Conservation (phyloP, 2,329 filamentous ascomycete species). For the Tolypocladium guangdongense region DNA sequence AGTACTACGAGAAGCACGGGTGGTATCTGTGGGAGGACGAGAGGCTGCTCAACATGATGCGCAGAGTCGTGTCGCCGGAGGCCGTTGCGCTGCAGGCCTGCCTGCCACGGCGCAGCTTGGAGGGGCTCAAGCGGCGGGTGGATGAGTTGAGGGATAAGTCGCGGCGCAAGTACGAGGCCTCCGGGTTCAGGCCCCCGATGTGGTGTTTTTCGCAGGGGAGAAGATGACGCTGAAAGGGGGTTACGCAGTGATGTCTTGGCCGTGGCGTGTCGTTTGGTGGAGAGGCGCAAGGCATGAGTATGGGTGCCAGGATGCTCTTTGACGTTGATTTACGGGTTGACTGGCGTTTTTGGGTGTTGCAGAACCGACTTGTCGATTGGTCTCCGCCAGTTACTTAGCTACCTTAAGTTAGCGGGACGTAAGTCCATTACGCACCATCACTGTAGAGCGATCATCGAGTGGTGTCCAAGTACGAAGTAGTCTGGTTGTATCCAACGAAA, state of each 20-base stretch:
- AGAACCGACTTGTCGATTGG: background rate
- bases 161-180: conserved; percentile 9
- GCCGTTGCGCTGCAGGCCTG: conserved; percentile 4
- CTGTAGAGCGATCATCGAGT: too few species aligned
- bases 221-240: background rate
- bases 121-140: conserved; percentile 10
- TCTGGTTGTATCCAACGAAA: background rate
- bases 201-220: conserved; percentile 12
- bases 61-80: conserved; percentile 7
- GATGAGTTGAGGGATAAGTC: conserved; percentile 10
- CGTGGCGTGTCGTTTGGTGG: background rate
- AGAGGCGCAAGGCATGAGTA: too few species aligned
- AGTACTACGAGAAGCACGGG: conserved; percentile 12
- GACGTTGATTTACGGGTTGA: background rate
- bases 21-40: conserved; percentile 17
- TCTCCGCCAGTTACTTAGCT: background rate
- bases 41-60: conserved; percentile 12
- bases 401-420: background rate
- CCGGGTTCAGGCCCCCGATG: conserved; percentile 9
- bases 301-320: too few species aligned
- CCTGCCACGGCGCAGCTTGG: conserved; percentile 8
- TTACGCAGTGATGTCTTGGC: background rate
- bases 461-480: too few species aligned
- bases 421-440: too few species aligned
- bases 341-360: background rate